Evolutionary conservation across 441 rosid species (phyloP), one percentile per base, ranked within the genome.

Genomic region (Erodium texanum): DNA sequence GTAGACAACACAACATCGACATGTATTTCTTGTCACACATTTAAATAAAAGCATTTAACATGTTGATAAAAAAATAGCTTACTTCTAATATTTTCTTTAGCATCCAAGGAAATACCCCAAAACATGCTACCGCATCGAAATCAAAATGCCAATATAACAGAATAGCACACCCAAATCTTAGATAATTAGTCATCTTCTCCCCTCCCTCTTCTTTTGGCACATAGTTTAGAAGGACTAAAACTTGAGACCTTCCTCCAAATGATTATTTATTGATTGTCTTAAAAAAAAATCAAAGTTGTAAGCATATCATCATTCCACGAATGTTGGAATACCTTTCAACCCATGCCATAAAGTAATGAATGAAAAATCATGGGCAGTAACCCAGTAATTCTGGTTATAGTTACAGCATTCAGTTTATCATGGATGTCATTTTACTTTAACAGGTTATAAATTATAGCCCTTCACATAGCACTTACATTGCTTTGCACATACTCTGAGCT

Each of bases 401-500:
- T 48, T 2, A 5, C 16, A 36, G 14, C 65, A 58, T 69, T 72
- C 58, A 67, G 45, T 61, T 24, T 16, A 66, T 9, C 19, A 64
- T 16, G 16, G 5, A 0, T 61, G n/a, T 11, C 64, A 58, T 29
- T 27, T 23, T 62, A 29, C n/a, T 62, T 62, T 62, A 62, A 62
- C 52, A 59, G 64, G 16, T 19, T 38, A 34, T 16, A 52, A 67
- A 65, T 50, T 16, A 66, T 7, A 66, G 15, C 59, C 12, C 59
- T 73, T 15, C 27, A 65, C 14, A 66, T 29, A 65, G 61, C 10
- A 71, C 96, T 85, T 80, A 93, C 98, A 82, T 93, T 90, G 80
- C 97, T 87, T 82, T 93, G 98, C 67, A 93, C 97, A 70, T 93
- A 93, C 75, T 93, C 97, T 36, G 96, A 89, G 76, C 96, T 89